Conservation (phyloP, 2,329 filamentous ascomycete species). For the Botryosphaeria dothidea region DNA sequence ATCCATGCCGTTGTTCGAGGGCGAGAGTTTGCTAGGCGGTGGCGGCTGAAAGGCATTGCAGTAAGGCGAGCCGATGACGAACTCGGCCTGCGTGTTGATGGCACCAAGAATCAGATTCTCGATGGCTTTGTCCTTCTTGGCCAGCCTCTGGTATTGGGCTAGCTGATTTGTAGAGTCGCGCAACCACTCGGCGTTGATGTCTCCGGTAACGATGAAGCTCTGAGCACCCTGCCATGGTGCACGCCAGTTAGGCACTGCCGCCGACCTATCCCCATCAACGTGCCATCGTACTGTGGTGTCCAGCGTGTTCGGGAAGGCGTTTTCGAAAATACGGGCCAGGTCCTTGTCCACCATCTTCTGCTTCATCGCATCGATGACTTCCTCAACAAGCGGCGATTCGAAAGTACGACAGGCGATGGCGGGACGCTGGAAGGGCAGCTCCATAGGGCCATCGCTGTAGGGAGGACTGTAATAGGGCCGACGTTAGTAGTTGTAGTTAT, state of each 20-base stretch:
- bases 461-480: conserved; percentile 60
- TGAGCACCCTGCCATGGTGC: conserved; percentile 76
- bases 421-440: conserved; percentile 84
- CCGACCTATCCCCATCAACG: conserved; percentile 55
- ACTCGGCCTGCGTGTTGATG: conserved; percentile 95
- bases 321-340: conserved; percentile 89
- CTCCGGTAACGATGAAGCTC: conserved; percentile 89
- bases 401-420: conserved; percentile 83
- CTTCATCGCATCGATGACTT: conserved; percentile 82
- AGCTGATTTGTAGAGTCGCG: conserved; percentile 93
- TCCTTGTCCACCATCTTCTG: conserved; percentile 80
- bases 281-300: conserved; percentile 92
- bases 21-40: conserved; percentile 71
- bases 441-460: conserved; percentile 74
- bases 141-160: conserved; percentile 81
- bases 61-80: conserved; percentile 91
- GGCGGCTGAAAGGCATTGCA: conserved; percentile 99
- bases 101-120: conserved; percentile 82
- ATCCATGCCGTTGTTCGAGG: conserved; percentile 76
- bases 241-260: conserved; percentile 25
- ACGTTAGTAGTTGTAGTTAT: conserved; percentile 21
- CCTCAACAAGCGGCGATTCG: conserved; percentile 80
- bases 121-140: conserved; percentile 77
- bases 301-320: conserved; percentile 88
- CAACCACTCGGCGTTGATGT: conserved; percentile 92